Conservation (phyloP, 1,139 yeast genomes). For the Ashbya aceris region DNA sequence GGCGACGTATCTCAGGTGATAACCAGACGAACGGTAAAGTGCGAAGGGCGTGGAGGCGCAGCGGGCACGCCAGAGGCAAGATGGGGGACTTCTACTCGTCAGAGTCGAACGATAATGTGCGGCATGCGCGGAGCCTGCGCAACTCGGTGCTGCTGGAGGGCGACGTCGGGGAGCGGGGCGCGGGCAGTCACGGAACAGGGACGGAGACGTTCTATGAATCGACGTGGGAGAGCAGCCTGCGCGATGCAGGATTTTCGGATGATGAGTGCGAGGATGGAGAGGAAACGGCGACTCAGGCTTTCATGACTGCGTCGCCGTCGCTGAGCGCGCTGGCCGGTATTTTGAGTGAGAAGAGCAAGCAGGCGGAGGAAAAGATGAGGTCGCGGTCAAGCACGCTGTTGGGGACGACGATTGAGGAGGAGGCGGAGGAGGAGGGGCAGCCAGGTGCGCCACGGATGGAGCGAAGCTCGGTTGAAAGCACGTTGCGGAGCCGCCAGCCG, state of each 20-base stretch:
- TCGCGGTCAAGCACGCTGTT: slow-evolving; percentile 9
- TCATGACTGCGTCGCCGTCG: slow-evolving; percentile 39
- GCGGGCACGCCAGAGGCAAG: slow-evolving; percentile 16
- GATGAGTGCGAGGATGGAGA: slow-evolving; percentile 6
- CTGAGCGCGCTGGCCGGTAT: slow-evolving; percentile 34
- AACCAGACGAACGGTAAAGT: neutral
- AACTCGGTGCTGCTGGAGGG: slow-evolving; percentile 41
- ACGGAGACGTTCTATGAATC: neutral
- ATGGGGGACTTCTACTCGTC: slow-evolving; percentile 27
- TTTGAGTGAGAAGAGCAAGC: slow-evolving; percentile 30
- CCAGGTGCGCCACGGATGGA: neutral
- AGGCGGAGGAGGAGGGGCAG: slow-evolving; percentile 15
- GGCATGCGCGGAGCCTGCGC: slow-evolving; percentile 41
- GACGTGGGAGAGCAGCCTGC: slow-evolving; percentile 3
- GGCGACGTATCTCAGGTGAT: too few species aligned
- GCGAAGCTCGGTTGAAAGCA: neutral
- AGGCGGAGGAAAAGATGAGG: slow-evolving; percentile 22
- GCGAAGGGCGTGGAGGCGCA: slow-evolving; percentile 6
- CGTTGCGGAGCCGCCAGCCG: too few species aligned
- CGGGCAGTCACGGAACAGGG: slow-evolving; percentile 1
- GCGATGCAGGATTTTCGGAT: neutral
- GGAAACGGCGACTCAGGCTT: slow-evolving; percentile 18
- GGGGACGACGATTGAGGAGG: slow-evolving; percentile 18
- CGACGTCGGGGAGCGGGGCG: slow-evolving; percentile 32
- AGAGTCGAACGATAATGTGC: slow-evolving; percentile 26